These are phyloP conservation scores for Backusella tuberculispora DNA, from an alignment of 192 early-diverging fungal genomes.

Conservation along the genomic window DNA sequence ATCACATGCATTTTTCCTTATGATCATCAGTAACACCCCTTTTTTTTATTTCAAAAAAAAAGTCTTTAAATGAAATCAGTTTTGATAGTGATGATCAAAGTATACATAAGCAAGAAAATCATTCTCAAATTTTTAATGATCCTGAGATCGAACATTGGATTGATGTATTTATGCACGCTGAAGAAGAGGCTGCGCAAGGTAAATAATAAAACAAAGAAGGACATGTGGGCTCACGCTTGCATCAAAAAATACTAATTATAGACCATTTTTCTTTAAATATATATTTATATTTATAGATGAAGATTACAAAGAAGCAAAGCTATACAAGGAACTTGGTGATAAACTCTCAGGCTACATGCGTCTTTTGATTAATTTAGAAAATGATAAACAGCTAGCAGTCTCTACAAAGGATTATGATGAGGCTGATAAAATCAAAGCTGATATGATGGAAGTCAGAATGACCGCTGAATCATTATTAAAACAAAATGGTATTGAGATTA, in stretches of 20 bases:
- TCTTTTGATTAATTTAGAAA: constrained; percentile 39
- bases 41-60: neutral
- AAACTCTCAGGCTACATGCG: neutral
- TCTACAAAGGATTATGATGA: constrained; percentile 71
- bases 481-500: constrained; percentile 14
- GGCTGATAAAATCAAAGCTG: constrained; percentile 63
- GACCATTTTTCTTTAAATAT: neutral
- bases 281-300: constrained; percentile 48
- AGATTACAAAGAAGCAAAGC: constrained; percentile 62
- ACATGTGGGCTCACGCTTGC: constrained; percentile 12
- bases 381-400: constrained; percentile 59
- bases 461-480: neutral
- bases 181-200: constrained; percentile 60
- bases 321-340: constrained; percentile 47
- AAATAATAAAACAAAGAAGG: constrained; percentile 5
- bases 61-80: constrained; percentile 9
- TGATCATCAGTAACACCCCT: neutral
- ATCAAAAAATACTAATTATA: constrained; percentile 10
- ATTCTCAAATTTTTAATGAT: constrained; percentile 17
- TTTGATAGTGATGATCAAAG: constrained; percentile 9
- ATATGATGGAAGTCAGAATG: constrained; percentile 10
- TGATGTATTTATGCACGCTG: constrained; percentile 44
- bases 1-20: neutral
- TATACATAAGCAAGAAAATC: neutral
- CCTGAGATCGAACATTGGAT: constrained; percentile 31